These are phyloP conservation scores for Tephrocybe rancida DNA, from an alignment of 768 basidiomycete species.

Conservation along the genomic window DNA sequence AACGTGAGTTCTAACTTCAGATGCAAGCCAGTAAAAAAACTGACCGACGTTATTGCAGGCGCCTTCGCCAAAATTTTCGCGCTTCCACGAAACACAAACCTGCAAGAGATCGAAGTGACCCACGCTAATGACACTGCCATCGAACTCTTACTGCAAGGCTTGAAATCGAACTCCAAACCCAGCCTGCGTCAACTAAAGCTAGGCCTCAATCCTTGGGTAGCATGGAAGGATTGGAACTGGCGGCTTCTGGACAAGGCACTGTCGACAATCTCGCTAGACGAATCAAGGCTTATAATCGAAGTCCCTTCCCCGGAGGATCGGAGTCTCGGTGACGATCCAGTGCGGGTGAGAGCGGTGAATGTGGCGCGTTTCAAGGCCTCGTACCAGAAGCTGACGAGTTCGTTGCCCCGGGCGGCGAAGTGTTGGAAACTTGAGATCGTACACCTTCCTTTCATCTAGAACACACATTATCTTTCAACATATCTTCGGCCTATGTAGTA, in stretches of 20 bases:
- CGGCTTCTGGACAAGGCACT: neutral
- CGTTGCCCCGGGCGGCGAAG: neutral
- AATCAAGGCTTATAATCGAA: neutral
- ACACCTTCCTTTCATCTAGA: no score
- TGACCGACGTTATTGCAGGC: neutral
- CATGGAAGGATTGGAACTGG: neutral
- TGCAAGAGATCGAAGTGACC: neutral
- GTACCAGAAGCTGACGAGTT: neutral
- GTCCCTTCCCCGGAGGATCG: neutral
- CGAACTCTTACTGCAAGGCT: neutral
- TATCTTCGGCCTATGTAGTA: no score
- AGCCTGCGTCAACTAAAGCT: neutral
- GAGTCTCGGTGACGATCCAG: neutral
- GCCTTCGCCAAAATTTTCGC: neutral
- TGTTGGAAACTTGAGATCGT: neutral
- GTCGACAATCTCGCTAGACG: neutral
- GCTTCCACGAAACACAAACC: neutral
- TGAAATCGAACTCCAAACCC: neutral
- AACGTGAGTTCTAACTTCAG: no score
- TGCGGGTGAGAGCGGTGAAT: neutral
- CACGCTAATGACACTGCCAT: neutral
- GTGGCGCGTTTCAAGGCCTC: neutral
- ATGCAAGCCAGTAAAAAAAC: neutral
- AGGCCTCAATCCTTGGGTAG: neutral
- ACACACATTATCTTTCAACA: no score